These are phyloP conservation scores for Mimosa bimucronata DNA, from an alignment of 306 rosid genomes.

Conservation along the genomic window DNA sequence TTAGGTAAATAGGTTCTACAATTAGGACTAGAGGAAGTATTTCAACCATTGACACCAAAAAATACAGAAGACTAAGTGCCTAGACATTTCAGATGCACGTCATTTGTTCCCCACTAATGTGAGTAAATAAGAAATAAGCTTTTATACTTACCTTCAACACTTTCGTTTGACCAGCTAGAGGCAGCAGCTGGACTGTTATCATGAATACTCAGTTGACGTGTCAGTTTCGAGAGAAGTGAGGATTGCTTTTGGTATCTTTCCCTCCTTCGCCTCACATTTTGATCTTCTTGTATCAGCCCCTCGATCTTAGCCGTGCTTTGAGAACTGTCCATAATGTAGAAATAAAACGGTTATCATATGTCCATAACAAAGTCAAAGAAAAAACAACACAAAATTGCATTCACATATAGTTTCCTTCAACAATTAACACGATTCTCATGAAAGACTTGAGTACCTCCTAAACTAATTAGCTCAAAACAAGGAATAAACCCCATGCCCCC, in stretches of 20 bases:
- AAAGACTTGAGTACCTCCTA: neutral
- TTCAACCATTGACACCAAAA: no score
- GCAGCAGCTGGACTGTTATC: constrained; percentile 87
- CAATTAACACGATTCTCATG: neutral
- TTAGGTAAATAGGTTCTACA: no score
- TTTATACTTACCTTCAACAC: constrained; percentile 53
- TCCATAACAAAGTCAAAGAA: neutral
- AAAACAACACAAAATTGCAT: neutral
- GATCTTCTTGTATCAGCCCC: constrained; percentile 91
- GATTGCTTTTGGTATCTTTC: constrained; percentile 86
- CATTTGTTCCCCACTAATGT: constrained; percentile 1
- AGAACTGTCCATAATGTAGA: constrained; percentile 51
- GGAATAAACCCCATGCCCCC: neutral
- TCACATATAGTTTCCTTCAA: neutral
- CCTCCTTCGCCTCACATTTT: constrained; percentile 79
- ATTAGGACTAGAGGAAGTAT: no score
- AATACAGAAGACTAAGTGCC: neutral
- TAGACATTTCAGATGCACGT: neutral
- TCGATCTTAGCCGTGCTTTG: constrained; percentile 88
- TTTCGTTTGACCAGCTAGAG: constrained; percentile 77
- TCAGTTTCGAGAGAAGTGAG: constrained; percentile 82
- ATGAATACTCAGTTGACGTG: constrained; percentile 90
- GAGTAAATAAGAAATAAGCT: constrained; percentile 25
- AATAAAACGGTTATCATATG: neutral
- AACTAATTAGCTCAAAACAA: neutral